Base-by-base conservation (phyloP, 2,329 filamentous ascomycete genomes). In the Parastagonospora avenae region DNA sequence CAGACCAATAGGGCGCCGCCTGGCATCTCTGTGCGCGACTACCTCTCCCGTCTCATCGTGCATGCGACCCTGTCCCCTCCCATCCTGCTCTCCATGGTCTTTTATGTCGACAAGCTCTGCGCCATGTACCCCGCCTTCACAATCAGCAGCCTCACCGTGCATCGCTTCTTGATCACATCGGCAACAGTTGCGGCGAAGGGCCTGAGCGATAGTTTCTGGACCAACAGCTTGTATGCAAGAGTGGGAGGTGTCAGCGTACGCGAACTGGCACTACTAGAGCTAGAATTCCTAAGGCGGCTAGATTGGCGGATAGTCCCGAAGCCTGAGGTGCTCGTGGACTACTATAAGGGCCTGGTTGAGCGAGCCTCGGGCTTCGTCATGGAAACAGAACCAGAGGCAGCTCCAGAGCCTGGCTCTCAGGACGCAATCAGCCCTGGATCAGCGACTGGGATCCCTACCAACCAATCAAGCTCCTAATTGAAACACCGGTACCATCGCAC, bases 221-320 rank as follows among this genome's bases (percentile, higher is more conserved):
- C 96, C 56, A 99, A 99, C 75, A 91, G 91, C 27, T 96, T 93
- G 1, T 99, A 99, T 71, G 92, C 94, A 32, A 84, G 91, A 48
- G 92, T 99, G 0, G 94, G 94, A 4, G 94, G 94, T 56, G 92
- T 99, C 42, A 92, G 91, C 60, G 82, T 97, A 32, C 86, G 89
- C 42, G 94, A 99, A 74, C 78, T 99, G 57, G 95, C 94, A 51
- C 79, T 97, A 49, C 79, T 99, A 8, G 94, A 99, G 73, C 81
- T 99, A 28, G 94, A 99, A 66, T 96, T 99, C 61, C 78, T 99
- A 29, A 91, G 92, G 68, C 83, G 91, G 46, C 89, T 99, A 27
- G 91, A 97, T 67, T 99, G 94, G 93, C 90, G 89, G 66, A 99
- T 99, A 60, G 92, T 99, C 2, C 94, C 94, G 4, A 92, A 95